Conservation (phyloP, 2,329 filamentous ascomycete species). For the Trichoderma afroharzianum region DNA sequence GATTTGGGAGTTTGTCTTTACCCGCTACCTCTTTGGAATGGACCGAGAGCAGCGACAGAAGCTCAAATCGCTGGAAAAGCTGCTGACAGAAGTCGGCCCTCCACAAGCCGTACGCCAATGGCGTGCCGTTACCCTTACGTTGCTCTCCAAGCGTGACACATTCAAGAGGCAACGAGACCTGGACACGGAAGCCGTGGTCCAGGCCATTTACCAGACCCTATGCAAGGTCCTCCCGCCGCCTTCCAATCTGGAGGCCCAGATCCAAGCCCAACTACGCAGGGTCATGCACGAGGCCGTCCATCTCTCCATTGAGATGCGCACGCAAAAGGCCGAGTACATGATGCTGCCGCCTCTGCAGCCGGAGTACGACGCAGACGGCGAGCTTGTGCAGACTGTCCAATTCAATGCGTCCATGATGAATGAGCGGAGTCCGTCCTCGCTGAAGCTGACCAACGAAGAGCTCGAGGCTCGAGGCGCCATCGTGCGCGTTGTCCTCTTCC, state of each 20-base stretch:
- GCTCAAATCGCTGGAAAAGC: conserved; percentile 92
- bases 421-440: conserved; percentile 68
- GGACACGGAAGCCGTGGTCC: conserved; percentile 93
- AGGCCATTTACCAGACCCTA: conserved; percentile 77
- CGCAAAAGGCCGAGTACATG: conserved; percentile 93
- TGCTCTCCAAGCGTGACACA: conserved; percentile 74
- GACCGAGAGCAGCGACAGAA: conserved; percentile 97
- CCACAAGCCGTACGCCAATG: conserved; percentile 89
- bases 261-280: conserved; percentile 78
- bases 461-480: conserved; percentile 72
- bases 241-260: conserved; percentile 71
- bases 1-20: conserved; percentile 99
- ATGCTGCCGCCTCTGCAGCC: conserved; percentile 95
- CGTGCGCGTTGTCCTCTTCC: conserved; percentile 91
- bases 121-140: conserved; percentile 90
- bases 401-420: conserved; percentile 97
- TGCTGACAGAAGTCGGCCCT: conserved; percentile 82
- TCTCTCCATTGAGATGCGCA: conserved; percentile 94
- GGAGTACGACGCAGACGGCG: conserved; percentile 90
- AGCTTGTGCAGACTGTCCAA: conserved; percentile 78
- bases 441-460: conserved; percentile 63
- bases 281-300: conserved; percentile 87
- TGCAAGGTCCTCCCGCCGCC: conserved; percentile 84
- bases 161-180: conserved; percentile 80
- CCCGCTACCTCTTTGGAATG: conserved; percentile 97